Percentiles rank a stretch among this genome's conserved stretches.
These are phyloP conservation scores for Penicillium fimorum DNA, from an alignment of 495 filamentous ascomycete genomes.

Conservation along the genomic window DNA sequence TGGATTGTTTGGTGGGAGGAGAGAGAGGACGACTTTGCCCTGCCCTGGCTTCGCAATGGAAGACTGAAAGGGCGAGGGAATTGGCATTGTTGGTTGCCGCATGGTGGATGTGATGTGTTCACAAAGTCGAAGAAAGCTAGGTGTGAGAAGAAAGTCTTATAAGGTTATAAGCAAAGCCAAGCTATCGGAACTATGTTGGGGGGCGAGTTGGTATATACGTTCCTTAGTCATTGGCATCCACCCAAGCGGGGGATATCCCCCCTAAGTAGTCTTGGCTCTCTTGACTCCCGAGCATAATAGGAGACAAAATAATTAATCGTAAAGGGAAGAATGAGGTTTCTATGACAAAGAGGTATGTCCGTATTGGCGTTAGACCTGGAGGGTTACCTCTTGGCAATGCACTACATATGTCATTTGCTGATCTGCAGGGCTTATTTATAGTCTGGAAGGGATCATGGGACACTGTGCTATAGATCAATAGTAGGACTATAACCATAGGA, in stretches of 20 bases:
- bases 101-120: constrained; percentile 16
- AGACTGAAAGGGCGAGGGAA: constrained; percentile 62
- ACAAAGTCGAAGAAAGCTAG: not conserved
- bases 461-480: too few species aligned
- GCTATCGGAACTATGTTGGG: not conserved
- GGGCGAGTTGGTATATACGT: constrained; percentile 7
- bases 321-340: not conserved
- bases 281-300: not conserved
- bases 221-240: constrained; percentile 1
- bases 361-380: not conserved
- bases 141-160: too few species aligned
- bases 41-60: constrained; percentile 71
- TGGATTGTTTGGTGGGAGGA: constrained; percentile 69
- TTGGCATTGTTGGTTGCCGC: constrained; percentile 37
- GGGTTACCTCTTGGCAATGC: constrained; percentile 10
- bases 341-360: constrained; percentile 15
- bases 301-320: too few species aligned
- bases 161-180: not conserved
- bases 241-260: not conserved
- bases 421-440: constrained; percentile 3
- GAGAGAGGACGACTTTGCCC: constrained; percentile 69
- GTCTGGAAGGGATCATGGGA: too few species aligned
- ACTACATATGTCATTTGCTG: constrained; percentile 8
- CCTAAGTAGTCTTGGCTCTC: not conserved
- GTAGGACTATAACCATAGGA: too few species aligned